Evolutionary conservation across 495 filamentous ascomycete species (phyloP).

Genomic region (Xylaria palmicola): DNA sequence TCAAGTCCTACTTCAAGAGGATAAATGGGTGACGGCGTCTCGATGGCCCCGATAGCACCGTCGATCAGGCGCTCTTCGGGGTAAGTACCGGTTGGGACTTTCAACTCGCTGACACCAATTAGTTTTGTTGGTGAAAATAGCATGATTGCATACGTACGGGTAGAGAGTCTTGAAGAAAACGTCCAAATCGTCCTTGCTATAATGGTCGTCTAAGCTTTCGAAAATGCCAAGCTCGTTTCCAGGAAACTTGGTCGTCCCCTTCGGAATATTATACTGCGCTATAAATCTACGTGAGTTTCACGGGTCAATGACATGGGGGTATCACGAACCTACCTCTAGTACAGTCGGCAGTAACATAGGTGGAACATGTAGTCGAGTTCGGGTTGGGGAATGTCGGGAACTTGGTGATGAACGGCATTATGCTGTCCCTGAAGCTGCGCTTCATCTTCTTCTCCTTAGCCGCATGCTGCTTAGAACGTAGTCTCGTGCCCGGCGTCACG

Average conservation of each 20-base stretch:
- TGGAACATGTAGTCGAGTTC: constrained; percentile 24
- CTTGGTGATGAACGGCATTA: not conserved
- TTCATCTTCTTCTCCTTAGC: constrained; percentile 21
- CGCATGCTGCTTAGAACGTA: constrained; percentile 22
- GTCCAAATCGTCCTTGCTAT: constrained; percentile 56
- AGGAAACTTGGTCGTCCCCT: constrained; percentile 24
- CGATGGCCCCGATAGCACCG: constrained; percentile 26
- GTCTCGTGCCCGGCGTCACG: constrained; percentile 55
- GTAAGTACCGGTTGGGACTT: constrained; percentile 33
- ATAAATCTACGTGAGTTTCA: not conserved
- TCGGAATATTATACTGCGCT: constrained; percentile 36
- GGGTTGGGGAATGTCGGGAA: constrained; percentile 9
- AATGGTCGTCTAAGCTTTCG: constrained; percentile 35
- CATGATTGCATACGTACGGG: constrained; percentile 10
- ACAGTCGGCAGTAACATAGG: constrained; percentile 34
- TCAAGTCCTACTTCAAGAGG: constrained; percentile 25
- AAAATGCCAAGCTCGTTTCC: constrained; percentile 40
- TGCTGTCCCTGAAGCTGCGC: constrained; percentile 14
- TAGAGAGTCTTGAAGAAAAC: constrained; percentile 56
- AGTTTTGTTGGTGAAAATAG: not conserved
- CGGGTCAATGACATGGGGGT: not conserved
- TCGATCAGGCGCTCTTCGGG: constrained; percentile 29
- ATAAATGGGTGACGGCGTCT: constrained; percentile 23
- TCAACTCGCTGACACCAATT: constrained; percentile 9
- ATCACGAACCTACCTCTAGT: constrained; percentile 23